These are phyloP conservation scores for Tephrocybe rancida DNA, from an alignment of 768 basidiomycete species.

Conservation along the genomic window DNA sequence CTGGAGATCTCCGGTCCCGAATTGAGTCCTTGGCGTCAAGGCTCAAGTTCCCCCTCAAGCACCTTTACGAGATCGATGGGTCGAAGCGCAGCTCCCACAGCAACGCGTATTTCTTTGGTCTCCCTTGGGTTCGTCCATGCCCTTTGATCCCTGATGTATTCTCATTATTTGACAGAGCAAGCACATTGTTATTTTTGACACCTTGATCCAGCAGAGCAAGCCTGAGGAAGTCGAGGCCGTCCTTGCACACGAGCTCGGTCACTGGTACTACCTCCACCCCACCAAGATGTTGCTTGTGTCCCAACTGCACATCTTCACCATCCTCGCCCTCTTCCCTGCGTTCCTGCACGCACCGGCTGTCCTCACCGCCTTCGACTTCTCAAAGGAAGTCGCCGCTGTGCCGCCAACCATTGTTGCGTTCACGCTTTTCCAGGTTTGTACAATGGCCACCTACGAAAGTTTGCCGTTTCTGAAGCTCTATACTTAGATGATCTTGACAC, in stretches of 20 bases:
- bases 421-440: slow-evolving; percentile 75
- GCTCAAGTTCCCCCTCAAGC: slow-evolving; percentile 91
- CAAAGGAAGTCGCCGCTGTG: slow-evolving; percentile 57
- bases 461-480: background rate
- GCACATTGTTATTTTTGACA: slow-evolving; percentile 97
- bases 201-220: slow-evolving; percentile 88
- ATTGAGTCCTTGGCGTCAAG: slow-evolving; percentile 78
- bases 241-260: slow-evolving; percentile 95
- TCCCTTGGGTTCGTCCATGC: slow-evolving; percentile 81
- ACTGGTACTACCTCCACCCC: slow-evolving; percentile 94
- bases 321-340: slow-evolving; percentile 87
- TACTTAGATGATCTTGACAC: slow-evolving; percentile 74
- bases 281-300: slow-evolving; percentile 85
- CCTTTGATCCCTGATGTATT: background rate
- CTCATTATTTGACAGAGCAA: slow-evolving; percentile 58
- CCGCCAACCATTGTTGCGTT: slow-evolving; percentile 88
- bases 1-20: slow-evolving; percentile 74
- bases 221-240: slow-evolving; percentile 96
- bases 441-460: background rate
- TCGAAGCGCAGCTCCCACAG: slow-evolving; percentile 94
- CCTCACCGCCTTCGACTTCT: slow-evolving; percentile 81
- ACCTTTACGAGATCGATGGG: slow-evolving; percentile 96
- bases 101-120: slow-evolving; percentile 98
- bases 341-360: slow-evolving; percentile 83
- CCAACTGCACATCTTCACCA: slow-evolving; percentile 86